A percentile compares a stretch with the other conserved stretches of the same genome.
These are phyloP conservation scores for Fraxinus paxiana DNA, from an alignment of 305 asterid species.

Conservation along the genomic window DNA sequence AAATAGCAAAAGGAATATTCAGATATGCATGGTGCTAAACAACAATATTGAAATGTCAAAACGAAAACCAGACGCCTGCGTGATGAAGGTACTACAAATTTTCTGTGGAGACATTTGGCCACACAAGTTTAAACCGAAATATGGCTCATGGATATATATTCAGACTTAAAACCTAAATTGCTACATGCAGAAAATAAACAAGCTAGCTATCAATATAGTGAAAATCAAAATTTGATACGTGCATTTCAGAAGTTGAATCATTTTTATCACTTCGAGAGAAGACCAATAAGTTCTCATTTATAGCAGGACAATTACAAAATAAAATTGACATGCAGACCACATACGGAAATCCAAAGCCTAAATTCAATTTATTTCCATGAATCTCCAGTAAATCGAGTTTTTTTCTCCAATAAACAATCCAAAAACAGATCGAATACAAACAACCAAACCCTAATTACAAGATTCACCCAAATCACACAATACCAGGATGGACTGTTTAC, in stretches of 20 bases:
- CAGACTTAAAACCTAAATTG: constrained; percentile 5
- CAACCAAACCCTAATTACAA: constrained; percentile 40
- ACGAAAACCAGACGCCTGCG: constrained; percentile 12
- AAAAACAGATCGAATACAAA: constrained; percentile 35
- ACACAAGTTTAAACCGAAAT: constrained; percentile 5
- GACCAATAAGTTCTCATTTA: background rate
- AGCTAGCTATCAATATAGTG: constrained; percentile 14
- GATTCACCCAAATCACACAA: constrained; percentile 50
- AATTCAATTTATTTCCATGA: constrained; percentile 19
- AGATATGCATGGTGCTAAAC: background rate
- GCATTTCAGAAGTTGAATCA: constrained; percentile 17
- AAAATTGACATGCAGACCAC: constrained; percentile 39
- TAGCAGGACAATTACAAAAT: constrained; percentile 16
- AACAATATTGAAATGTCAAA: background rate
- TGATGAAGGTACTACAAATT: background rate
- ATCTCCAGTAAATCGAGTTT: constrained; percentile 23
- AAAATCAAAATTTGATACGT: constrained; percentile 16
- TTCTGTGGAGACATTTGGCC: background rate
- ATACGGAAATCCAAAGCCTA: constrained; percentile 22
- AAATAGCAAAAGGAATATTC: constrained; percentile 7
- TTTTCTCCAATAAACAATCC: constrained; percentile 27
- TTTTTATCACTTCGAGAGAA: constrained; percentile 16
- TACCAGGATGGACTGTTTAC: constrained; percentile 28
- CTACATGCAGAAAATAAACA: constrained; percentile 22
- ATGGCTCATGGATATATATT: constrained; percentile 17